Evolutionary conservation across 1,284 basidiomycete genomes (phyloP), one percentile per base, ranked within the genome.

Genomic region (Retiboletus fuscus): DNA sequence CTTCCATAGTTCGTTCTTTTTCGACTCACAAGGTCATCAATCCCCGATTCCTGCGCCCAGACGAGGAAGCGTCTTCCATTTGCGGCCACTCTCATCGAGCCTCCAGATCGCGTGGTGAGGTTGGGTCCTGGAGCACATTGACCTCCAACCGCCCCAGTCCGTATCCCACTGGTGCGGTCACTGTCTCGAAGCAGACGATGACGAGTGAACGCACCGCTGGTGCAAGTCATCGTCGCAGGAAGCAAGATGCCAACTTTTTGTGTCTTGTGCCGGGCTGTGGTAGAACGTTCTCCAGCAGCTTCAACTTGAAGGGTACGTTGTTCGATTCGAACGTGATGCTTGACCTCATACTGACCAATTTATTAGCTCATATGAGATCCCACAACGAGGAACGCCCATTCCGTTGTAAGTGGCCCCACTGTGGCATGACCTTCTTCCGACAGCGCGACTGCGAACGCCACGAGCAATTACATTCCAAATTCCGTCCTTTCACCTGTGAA

Each of bases 381-480:
- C 94, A 95, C 75, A 93, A 92, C 66, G 92, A 94, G 79, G 93
- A 95, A 82, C 91, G 93, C 73, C 93, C 93, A 39, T 95, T 93
- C 85, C 88, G 90, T 77, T 95, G 94, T 84, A 92, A 92, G 78
- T 95, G 93, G 92, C 93, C 93, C 0, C 93, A 93, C 24, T 95
- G 94, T 77, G 91, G 89, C 64, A 95, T 94, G 83, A 91, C 92
- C 49, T 95, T 95, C 72, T 92, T 93, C n/a, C 82, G 93, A 69
- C 92, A 94, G 80, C 93, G 95, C 76, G 93, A 95, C 79, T 95
- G 93, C 82, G 95, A 94, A 79, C 87, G 93, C 5, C 94, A 95
- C 76, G 93, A 95, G 79, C 90, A 93, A 73, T 84, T 95, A 58
- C 93, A 95, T 78, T 88, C 91, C 62, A 93, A 93, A 75, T 91